Conservation (phyloP, 2,329 filamentous ascomycete species). For the Talaromyces sp. region DNA sequence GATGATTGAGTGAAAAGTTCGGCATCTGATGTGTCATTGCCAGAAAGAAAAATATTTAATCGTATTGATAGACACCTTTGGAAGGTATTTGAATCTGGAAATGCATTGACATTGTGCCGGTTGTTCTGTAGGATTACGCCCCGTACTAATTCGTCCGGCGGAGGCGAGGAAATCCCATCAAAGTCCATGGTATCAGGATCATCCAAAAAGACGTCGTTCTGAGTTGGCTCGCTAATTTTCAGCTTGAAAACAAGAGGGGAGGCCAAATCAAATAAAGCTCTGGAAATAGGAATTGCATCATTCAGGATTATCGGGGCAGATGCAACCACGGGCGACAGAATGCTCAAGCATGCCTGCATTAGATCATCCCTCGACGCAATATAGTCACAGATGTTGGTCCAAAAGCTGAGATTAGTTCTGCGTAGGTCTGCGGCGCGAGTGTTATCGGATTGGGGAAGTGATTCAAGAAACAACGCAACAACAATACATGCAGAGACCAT, state of each 20-base stretch:
- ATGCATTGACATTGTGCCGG: slow-evolving; percentile 31
- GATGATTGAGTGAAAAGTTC: slow-evolving; percentile 7
- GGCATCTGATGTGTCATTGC: neutral
- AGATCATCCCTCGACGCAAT: slow-evolving; percentile 29
- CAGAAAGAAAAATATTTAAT: slow-evolving; percentile 29
- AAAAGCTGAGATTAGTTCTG: slow-evolving; percentile 30
- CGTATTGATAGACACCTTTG: slow-evolving; percentile 36
- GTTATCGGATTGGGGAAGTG: slow-evolving; percentile 30
- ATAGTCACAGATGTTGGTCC: slow-evolving; percentile 35
- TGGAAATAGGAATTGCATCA: slow-evolving; percentile 23
- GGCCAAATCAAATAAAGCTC: slow-evolving; percentile 27
- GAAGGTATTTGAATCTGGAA: slow-evolving; percentile 34
- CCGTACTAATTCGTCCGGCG: slow-evolving; percentile 24
- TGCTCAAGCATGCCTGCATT: slow-evolving; percentile 30
- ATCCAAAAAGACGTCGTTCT: slow-evolving; percentile 20
- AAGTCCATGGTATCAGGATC: slow-evolving; percentile 43
- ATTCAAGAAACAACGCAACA: slow-evolving; percentile 37
- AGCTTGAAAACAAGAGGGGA: slow-evolving; percentile 31
- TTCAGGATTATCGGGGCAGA: slow-evolving; percentile 22
- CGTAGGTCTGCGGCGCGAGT: slow-evolving; percentile 30
- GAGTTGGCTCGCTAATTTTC: slow-evolving; percentile 27
- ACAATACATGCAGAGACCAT: slow-evolving; percentile 50
- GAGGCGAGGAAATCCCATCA: slow-evolving; percentile 36
- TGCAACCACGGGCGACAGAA: slow-evolving; percentile 34
- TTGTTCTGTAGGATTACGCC: slow-evolving; percentile 29